These are phyloP conservation scores for Chondrostereum purpureum DNA, from an alignment of 1,284 basidiomycete genomes.

Conservation along the genomic window DNA sequence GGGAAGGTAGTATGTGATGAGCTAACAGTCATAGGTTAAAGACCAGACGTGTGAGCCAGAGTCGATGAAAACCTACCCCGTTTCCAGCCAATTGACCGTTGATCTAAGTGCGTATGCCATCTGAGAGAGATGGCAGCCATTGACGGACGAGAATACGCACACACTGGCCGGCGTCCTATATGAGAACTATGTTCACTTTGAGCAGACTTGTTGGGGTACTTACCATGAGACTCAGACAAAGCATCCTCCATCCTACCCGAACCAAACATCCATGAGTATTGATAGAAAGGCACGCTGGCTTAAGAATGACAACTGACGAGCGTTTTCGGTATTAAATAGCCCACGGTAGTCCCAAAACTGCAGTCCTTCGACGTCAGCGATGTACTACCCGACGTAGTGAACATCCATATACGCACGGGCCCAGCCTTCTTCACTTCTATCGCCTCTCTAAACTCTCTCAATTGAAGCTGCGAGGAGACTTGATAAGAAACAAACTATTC, in stretches of 20 bases:
- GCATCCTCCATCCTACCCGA: slow-evolving; percentile 1
- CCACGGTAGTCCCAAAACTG: slow-evolving; percentile 22
- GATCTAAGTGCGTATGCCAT: too few species aligned
- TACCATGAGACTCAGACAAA: slow-evolving; percentile 1
- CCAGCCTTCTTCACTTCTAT: slow-evolving; percentile 18
- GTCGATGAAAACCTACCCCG: slow-evolving; percentile 12
- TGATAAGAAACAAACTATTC: background rate
- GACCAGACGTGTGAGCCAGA: background rate
- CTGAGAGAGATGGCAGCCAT: too few species aligned
- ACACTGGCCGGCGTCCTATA: too few species aligned
- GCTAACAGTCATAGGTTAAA: slow-evolving; percentile 4
- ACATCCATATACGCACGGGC: slow-evolving; percentile 10
- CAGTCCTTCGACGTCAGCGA: background rate
- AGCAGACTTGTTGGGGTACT: too few species aligned
- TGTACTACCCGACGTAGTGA: background rate
- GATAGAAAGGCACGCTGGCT: background rate
- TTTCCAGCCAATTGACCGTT: slow-evolving; percentile 24
- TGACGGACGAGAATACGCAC: too few species aligned
- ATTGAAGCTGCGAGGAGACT: slow-evolving; percentile 16
- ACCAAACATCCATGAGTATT: background rate
- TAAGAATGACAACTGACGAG: slow-evolving; percentile 5
- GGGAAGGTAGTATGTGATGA: slow-evolving; percentile 23
- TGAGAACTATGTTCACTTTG: too few species aligned
- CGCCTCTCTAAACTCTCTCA: slow-evolving; percentile 19
- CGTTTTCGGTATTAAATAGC: slow-evolving; percentile 17